Evolutionary conservation across 345 rosid species (phyloP).

Genomic region (Cardamine chenopodiifolia): DNA sequence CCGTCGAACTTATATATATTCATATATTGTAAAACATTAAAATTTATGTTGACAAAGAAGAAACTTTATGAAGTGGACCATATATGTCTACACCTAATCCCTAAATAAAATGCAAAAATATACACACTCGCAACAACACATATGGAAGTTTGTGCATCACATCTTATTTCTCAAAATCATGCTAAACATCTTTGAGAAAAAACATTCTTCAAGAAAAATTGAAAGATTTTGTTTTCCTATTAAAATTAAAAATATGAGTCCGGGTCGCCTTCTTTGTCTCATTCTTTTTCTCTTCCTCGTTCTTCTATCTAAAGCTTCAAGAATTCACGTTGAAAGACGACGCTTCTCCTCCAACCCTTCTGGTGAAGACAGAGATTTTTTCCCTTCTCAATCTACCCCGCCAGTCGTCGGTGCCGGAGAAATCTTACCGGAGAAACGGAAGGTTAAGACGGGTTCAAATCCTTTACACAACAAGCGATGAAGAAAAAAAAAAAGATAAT

Average conservation of each 20-base stretch:
- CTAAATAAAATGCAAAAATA: conserved; percentile 41
- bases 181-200: conserved; percentile 8
- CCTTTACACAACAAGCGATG: conserved; percentile 42
- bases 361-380: conserved; percentile 23
- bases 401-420: conserved; percentile 30
- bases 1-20: not conserved
- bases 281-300: conserved; percentile 23
- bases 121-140: conserved; percentile 29
- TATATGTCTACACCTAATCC: conserved; percentile 45
- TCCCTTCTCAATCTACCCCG: conserved; percentile 17
- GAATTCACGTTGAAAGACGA: conserved; percentile 22
- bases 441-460: conserved; percentile 44
- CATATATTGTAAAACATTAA: conserved; percentile 4
- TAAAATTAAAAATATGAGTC: conserved; percentile 12
- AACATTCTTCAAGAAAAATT: conserved; percentile 25
- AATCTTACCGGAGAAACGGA: conserved; percentile 37
- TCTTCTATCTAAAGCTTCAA: conserved; percentile 35
- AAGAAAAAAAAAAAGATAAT: conserved; percentile 8
- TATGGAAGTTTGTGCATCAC: conserved; percentile 43
- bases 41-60: conserved; percentile 42
- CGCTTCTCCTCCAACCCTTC: not conserved
- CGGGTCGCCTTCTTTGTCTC: conserved; percentile 33
- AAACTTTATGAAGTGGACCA: conserved; percentile 47
- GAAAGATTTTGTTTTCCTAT: not conserved
- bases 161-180: conserved; percentile 33